Evolutionary conservation across 371 early-diverging fungal species (phyloP).

Genomic region (Umbelopsis sp.): DNA sequence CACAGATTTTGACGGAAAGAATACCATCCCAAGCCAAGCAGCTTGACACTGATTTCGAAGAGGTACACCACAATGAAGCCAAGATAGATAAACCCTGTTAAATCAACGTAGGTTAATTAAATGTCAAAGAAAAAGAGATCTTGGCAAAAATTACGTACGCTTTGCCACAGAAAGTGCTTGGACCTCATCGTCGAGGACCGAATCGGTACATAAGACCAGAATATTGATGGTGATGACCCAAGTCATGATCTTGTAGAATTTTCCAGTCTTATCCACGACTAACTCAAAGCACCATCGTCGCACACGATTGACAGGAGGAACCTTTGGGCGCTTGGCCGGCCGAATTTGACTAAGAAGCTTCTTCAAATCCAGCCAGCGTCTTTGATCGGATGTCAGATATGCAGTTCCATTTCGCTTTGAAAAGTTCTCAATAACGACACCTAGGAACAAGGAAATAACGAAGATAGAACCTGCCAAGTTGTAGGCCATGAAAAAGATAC

Average conservation of each 20-base stretch:
- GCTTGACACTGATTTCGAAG: slow-evolving; percentile 55
- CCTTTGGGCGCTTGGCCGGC: slow-evolving; percentile 59
- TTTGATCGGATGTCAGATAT: slow-evolving; percentile 69
- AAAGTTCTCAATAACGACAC: slow-evolving; percentile 72
- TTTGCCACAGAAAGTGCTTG: slow-evolving; percentile 31
- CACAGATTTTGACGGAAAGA: slow-evolving; percentile 61
- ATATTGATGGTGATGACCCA: slow-evolving; percentile 55
- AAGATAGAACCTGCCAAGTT: slow-evolving; percentile 68
- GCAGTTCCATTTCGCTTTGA: slow-evolving; percentile 66
- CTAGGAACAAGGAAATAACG: slow-evolving; percentile 69
- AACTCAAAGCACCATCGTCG: slow-evolving; percentile 51
- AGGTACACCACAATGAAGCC: slow-evolving; percentile 52
- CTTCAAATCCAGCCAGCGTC: slow-evolving; percentile 72
- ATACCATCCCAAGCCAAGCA: slow-evolving; percentile 61
- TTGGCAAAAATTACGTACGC: slow-evolving; percentile 41
- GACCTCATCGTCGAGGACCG: slow-evolving; percentile 28
- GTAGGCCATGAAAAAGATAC: slow-evolving; percentile 68
- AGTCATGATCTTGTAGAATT: slow-evolving; percentile 56
- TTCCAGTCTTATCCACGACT: slow-evolving; percentile 54
- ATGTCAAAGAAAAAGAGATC: neutral
- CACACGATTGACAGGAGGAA: slow-evolving; percentile 38
- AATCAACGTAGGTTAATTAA: too few relatives aligned
- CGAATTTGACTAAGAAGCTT: slow-evolving; percentile 63
- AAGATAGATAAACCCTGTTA: slow-evolving; percentile 51
- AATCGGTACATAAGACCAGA: slow-evolving; percentile 59